Percentiles rank a stretch among this genome's conserved stretches.
Conservation (phyloP, 805 yeast species). For the Cyberlindnera misumaiensis region DNA sequence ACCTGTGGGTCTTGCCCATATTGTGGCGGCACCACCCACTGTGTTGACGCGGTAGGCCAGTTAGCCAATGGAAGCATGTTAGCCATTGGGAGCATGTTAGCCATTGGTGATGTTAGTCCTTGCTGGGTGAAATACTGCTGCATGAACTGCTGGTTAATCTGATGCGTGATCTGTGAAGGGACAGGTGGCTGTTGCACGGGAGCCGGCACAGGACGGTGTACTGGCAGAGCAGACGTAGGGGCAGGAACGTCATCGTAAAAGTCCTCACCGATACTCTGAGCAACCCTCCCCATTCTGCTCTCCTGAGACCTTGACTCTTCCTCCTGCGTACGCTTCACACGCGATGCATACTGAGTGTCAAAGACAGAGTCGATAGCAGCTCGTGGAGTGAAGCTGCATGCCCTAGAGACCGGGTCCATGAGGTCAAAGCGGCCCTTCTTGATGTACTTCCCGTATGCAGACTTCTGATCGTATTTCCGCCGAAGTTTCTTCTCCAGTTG, state of each 20-base stretch:
- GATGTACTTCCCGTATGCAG: constrained; percentile 17
- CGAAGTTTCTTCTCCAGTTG: constrained; percentile 17
- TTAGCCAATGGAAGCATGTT: too few relatives aligned
- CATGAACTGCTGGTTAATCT: background rate
- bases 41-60: too few relatives aligned
- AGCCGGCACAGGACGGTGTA: background rate
- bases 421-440: constrained; percentile 22
- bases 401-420: constrained; percentile 14
- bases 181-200: background rate
- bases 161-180: background rate
- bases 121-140: constrained; percentile 2
- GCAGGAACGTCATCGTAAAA: background rate
- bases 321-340: background rate
- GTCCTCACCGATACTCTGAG: background rate
- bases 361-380: constrained; percentile 12
- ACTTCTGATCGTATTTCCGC: constrained; percentile 11
- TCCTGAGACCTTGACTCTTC: background rate
- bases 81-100: too few relatives aligned
- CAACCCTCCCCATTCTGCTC: background rate
- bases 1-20: too few relatives aligned
- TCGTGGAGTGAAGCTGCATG: constrained; percentile 10
- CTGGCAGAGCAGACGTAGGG: constrained; percentile 1
- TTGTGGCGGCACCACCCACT: too few relatives aligned
- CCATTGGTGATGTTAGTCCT: too few relatives aligned
- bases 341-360: constrained; percentile 3